A percentile compares a stretch with the other conserved stretches of the same genome.
Evolutionary conservation across 352 stramenopile species (phyloP).

Genomic region (Globisporangium yorkense): DNA sequence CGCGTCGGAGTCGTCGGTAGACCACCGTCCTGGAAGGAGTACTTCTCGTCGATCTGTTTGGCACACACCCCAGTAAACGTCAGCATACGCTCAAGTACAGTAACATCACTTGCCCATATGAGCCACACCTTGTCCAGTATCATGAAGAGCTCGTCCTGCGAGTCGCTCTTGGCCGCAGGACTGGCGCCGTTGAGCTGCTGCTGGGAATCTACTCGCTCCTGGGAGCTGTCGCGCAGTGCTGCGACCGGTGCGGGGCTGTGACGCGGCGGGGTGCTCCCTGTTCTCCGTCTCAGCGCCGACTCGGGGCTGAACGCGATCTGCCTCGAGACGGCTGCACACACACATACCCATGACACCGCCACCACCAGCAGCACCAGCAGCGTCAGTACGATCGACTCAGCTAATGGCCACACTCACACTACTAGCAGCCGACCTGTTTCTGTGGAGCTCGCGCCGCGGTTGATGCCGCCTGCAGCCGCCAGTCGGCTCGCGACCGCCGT

Average conservation of each 20-base stretch:
- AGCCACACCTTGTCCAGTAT: conserved; percentile 39
- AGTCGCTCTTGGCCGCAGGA: conserved; percentile 21
- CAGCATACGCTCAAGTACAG: background rate
- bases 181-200: background rate
- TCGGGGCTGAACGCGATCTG: conserved; percentile 50
- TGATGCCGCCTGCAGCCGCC: conserved; percentile 8
- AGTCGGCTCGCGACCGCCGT: background rate
- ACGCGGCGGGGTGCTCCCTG: conserved; percentile 8
- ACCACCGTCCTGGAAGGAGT: conserved; percentile 27
- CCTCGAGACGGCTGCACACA: conserved; percentile 24
- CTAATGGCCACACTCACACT: no score
- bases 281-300: background rate
- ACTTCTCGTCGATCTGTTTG: conserved; percentile 46
- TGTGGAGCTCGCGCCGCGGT: conserved; percentile 13
- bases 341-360: background rate
- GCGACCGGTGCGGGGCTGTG: background rate
- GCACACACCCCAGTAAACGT: background rate
- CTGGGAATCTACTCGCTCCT: background rate
- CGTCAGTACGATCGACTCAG: background rate
- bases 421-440: background rate
- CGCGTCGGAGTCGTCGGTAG: background rate
- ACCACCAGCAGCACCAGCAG: background rate
- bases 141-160: conserved; percentile 53
- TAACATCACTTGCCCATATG: background rate
- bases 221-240: background rate